Evolutionary conservation across 129 eudicot species (phyloP).

Genomic region (Solidago caesia): DNA sequence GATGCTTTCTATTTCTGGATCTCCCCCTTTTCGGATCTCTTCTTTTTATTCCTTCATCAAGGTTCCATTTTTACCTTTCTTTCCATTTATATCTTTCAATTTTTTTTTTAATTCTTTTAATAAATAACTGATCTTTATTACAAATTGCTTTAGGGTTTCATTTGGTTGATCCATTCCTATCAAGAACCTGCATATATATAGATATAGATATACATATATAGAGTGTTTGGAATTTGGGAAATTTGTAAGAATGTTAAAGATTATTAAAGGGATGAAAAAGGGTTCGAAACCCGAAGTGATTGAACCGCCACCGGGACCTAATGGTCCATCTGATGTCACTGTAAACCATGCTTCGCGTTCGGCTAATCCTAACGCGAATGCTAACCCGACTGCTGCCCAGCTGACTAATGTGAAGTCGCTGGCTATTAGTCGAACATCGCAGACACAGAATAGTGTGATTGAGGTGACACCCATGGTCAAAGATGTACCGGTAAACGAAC

Average conservation of each 20-base stretch:
- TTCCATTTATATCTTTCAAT: background rate
- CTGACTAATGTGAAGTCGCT: conserved; percentile 28
- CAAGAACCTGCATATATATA: conserved; percentile 21
- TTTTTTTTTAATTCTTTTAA: background rate
- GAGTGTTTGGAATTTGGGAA: conserved; percentile 13
- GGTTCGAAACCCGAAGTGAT: conserved; percentile 50
- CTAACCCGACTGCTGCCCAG: conserved; percentile 22
- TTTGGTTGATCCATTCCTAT: conserved; percentile 36
- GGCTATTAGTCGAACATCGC: conserved; percentile 24
- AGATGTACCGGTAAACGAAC: conserved; percentile 55
- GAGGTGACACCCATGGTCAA: conserved; percentile 60
- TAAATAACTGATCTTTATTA: no score
- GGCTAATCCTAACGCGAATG: conserved; percentile 8
- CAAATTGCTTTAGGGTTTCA: conserved; percentile 30
- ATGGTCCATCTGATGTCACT: conserved; percentile 44
- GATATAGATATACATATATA: background rate
- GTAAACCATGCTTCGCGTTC: conserved; percentile 63
- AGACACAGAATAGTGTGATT: conserved; percentile 39
- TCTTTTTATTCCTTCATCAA: conserved; percentile 27
- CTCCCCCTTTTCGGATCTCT: conserved; percentile 51
- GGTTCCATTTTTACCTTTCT: conserved; percentile 23
- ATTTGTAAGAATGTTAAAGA: conserved; percentile 43
- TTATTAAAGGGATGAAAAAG: conserved; percentile 53
- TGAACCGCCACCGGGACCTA: conserved; percentile 56
- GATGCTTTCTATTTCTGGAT: conserved; percentile 37